Percentiles rank a stretch among this genome's conserved stretches.
These are phyloP conservation scores for Globisporangium ultimum DNA, from an alignment of 352 stramenopile species.

Conservation along the genomic window DNA sequence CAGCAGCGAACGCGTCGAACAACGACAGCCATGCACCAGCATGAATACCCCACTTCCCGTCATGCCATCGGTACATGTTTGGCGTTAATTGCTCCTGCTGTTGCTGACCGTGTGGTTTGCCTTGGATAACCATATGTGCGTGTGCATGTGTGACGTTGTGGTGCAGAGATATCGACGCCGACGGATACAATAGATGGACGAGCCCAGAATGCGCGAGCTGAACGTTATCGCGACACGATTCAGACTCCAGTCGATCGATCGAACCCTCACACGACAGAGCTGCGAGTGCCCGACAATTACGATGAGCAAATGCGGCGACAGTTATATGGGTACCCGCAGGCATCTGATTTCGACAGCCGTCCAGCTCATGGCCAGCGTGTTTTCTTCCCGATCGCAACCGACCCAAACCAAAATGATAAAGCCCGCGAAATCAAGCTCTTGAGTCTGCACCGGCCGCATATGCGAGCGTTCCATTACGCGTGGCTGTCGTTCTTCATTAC, in stretches of 20 bases:
- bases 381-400: slow-evolving; percentile 13
- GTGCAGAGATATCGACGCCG: too few relatives aligned
- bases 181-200: too few relatives aligned
- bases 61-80: too few relatives aligned
- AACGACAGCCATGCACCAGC: too few relatives aligned
- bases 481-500: slow-evolving; percentile 94
- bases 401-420: slow-evolving; percentile 26
- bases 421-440: slow-evolving; percentile 58
- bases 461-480: slow-evolving; percentile 91
- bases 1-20: too few relatives aligned
- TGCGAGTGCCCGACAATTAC: not conserved
- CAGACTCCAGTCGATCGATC: slow-evolving; percentile 4
- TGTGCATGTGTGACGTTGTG: too few relatives aligned
- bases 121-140: too few relatives aligned
- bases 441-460: slow-evolving; percentile 81
- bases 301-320: not conserved
- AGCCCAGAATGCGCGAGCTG: not conserved
- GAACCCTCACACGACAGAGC: not conserved
- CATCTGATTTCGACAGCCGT: not conserved
- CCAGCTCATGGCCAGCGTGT: not conserved
- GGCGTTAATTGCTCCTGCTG: too few relatives aligned
- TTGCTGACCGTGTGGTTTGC: too few relatives aligned
- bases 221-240: slow-evolving; percentile 5
- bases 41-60: too few relatives aligned
- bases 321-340: too few relatives aligned